A percentile compares a stretch with the other conserved stretches of the same genome.
These are phyloP conservation scores for Lepiota venenata DNA, from an alignment of 768 basidiomycete genomes.

Conservation along the genomic window DNA sequence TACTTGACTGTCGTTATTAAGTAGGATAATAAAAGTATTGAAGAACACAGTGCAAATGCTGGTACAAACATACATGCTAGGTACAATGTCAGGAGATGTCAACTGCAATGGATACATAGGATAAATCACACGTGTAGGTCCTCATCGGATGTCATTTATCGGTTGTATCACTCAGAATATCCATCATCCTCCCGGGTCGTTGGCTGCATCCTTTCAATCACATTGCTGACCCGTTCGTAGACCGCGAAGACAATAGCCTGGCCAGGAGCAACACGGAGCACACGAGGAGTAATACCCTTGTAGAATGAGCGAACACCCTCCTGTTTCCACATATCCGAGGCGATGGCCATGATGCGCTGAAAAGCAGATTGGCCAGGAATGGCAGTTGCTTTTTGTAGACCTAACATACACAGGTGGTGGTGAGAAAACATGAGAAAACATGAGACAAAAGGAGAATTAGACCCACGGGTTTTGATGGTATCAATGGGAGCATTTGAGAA, in stretches of 20 bases:
- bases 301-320: constrained; percentile 93
- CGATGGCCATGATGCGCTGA: constrained; percentile 75
- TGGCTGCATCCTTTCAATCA: constrained; percentile 68
- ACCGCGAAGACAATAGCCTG: constrained; percentile 98
- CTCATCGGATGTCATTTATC: no score
- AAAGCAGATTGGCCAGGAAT: constrained; percentile 73
- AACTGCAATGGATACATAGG: background rate
- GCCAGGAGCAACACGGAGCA: constrained; percentile 94
- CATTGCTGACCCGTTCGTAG: constrained; percentile 80
- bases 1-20: no score
- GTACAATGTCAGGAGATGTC: background rate
- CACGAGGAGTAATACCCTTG: constrained; percentile 97
- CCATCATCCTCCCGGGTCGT: constrained; percentile 53
- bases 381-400: constrained; percentile 82
- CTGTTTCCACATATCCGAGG: constrained; percentile 88
- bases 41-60: no score
- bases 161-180: constrained; percentile 43
- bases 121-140: background rate
- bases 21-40: no score
- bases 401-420: constrained; percentile 35
- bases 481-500: constrained; percentile 97
- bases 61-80: background rate
- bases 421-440: no score
- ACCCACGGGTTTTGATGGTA: constrained; percentile 91
- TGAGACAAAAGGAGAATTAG: background rate